Base-by-base conservation (phyloP, 495 filamentous ascomycete genomes). In the Neurospora africana region DNA sequence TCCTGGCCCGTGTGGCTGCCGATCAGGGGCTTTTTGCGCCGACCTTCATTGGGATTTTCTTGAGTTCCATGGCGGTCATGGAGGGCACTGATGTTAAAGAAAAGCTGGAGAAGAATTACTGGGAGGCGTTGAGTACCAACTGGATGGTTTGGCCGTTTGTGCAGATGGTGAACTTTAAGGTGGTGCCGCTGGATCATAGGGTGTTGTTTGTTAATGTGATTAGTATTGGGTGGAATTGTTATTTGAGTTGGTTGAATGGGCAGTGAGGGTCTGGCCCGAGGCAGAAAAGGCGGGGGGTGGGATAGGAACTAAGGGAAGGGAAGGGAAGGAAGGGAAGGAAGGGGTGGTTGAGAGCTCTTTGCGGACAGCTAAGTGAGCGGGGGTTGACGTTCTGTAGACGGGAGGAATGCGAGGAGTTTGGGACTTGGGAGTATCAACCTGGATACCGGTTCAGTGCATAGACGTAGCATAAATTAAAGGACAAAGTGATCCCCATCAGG, bases 61-160 rank as follows among this genome's bases (percentile, higher is more conserved):
- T 99, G 68, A 87, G 87, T 71, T 91, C 86, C 75, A 95, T 98
- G 92, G 92, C 94, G 6, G 84, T 93, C 43, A 86, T 99, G 82
- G 95, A 99, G 81, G 95, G 95, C 37, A 79, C 79, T 7, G 86
- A 87, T 71, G 90, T 91, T 8, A 77, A 82, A 73, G 88, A 93
- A 76, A 97, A 94, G 86, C 82, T 93, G 69, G 79, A 85, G 43
- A 87, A 82, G 73, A 90, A 84, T 70, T 99, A 93, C 78, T 75
- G 78, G 69, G 82, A 85, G 6, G 91, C 90, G 65, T 85, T 98
- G 80, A 87, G 85, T 78, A 91, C 90, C 77, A 99, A 99, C 80
- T 94, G 92, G 85, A 88, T 93, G 81, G 85, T 99, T 68, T 99
- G 96, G 95, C 96, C 95, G 10, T 88, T 87, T 73, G 93, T 98